Conservation (phyloP, 1,139 yeast species). For the Zygotorulaspora mrakii region DNA sequence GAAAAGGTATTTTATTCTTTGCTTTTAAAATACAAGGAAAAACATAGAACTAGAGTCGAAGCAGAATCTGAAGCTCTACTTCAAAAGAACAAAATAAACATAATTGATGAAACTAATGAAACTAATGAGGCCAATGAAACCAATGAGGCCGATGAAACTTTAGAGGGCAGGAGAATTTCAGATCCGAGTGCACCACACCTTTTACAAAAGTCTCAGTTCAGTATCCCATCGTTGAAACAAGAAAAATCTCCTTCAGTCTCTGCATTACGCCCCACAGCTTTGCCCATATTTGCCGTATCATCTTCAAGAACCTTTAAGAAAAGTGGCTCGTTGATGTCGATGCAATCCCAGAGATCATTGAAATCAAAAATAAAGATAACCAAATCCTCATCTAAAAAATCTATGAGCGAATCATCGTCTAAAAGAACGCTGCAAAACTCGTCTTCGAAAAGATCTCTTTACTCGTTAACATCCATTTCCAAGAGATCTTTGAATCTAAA, state of each 20-base stretch:
- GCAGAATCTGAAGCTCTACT: constrained; percentile 2
- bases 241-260: constrained; percentile 10
- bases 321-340: constrained; percentile 23
- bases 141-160: not conserved
- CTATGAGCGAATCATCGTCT: constrained; percentile 17
- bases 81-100: not conserved
- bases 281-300: constrained; percentile 29
- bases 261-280: constrained; percentile 17
- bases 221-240: constrained; percentile 26
- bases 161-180: not conserved
- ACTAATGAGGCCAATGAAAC: constrained; percentile 1
- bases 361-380: constrained; percentile 6
- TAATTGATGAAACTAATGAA: constrained; percentile 1
- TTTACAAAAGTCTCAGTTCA: constrained; percentile 34
- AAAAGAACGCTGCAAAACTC: constrained; percentile 30
- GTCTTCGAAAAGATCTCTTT: constrained; percentile 35
- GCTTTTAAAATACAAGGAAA: constrained; percentile 77
- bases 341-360: constrained; percentile 19
- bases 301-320: constrained; percentile 31
- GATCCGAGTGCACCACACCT: constrained; percentile 29
- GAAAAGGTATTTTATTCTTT: constrained; percentile 90
- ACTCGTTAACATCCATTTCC: constrained; percentile 35
- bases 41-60: constrained; percentile 22
- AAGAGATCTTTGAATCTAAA: constrained; percentile 36
- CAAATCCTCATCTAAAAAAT: constrained; percentile 24